Conservation (phyloP, 306 rosid genomes). For the Gastrolobium bilobum region DNA sequence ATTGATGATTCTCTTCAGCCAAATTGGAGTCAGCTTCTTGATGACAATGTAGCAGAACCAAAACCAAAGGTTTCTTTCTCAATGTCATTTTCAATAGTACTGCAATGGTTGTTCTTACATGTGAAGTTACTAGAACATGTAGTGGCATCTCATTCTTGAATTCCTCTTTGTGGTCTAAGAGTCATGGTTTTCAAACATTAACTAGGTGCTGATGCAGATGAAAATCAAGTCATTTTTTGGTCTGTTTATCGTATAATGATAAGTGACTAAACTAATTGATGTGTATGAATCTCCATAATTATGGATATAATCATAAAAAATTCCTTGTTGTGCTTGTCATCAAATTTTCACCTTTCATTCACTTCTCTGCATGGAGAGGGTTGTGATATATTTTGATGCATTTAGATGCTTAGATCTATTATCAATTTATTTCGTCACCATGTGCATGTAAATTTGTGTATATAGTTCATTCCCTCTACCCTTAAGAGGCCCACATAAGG, state of each 20-base stretch:
- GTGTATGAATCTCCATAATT: constrained; percentile 4
- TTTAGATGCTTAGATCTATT: constrained; percentile 32
- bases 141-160: constrained; percentile 16
- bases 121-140: constrained; percentile 39
- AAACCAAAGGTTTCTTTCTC: constrained; percentile 67
- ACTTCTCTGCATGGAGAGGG: constrained; percentile 10
- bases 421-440: constrained; percentile 25
- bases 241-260: constrained; percentile 18
- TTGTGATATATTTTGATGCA: constrained; percentile 13
- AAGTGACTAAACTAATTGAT: background rate
- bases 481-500: background rate
- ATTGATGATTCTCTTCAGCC: constrained; percentile 68
- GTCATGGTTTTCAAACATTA: constrained; percentile 28
- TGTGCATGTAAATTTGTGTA: constrained; percentile 32
- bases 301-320: background rate
- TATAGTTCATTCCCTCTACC: constrained; percentile 25
- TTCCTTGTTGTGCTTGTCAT: background rate
- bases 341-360: background rate
- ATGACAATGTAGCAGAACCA: constrained; percentile 61
- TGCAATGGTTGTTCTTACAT: constrained; percentile 14
- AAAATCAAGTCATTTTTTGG: constrained; percentile 41
- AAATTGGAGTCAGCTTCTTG: constrained; percentile 79
- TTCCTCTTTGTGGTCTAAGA: constrained; percentile 43
- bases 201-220: constrained; percentile 32
- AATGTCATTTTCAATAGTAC: constrained; percentile 35